Base-by-base conservation (phyloP, 495 filamentous ascomycete species). In the Usnea hakonensis region DNA sequence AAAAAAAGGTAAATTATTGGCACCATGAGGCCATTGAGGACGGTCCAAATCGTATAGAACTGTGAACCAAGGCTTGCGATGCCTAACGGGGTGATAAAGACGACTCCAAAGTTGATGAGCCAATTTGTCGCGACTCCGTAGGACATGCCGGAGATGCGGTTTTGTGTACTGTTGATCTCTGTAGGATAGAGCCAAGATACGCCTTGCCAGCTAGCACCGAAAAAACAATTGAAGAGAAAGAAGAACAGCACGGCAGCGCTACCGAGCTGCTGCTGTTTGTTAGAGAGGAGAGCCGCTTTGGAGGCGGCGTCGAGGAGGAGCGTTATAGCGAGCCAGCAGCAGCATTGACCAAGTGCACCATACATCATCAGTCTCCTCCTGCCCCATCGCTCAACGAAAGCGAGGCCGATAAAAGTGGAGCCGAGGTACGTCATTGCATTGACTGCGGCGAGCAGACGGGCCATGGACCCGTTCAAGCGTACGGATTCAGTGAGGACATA, bases 41-140 rank as follows among this genome's bases (percentile, higher is more conserved):
- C 77, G 9, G 79, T 79, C 75, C 81, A 87, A 32, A 86, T 80
- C 65, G 87, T 79, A 73, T 81, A 87, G 69, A 85, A 85, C 55
- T 73, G 70, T 81, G 81, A 85, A 2, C 77, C 75, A 19, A 85
- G 72, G 53, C 70, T 78, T 41, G 79, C 72, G 61, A 86, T 83
- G 7, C 81, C 82, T n/a, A 79, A 73, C 2, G 82, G 83, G 0
- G 83, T 87, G 59, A 85, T 80, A 67, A 83, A 75, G 30, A 86
- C 84, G 38, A 88, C 79, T 46, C 76, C 77, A 60, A 84, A 85
- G 65, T 86, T 85, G 54, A 79, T 78, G 55, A 85, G 76, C 74
- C 72, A 64, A 37, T 64, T 59, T 1, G 66, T 52, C 9, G 41
- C 55, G 1, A 62, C 60, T 23, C 55, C 55, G 28, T 57, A 58